These are phyloP conservation scores for Fusarium tuaranense DNA, from an alignment of 2,329 filamentous ascomycete species.

Conservation along the genomic window DNA sequence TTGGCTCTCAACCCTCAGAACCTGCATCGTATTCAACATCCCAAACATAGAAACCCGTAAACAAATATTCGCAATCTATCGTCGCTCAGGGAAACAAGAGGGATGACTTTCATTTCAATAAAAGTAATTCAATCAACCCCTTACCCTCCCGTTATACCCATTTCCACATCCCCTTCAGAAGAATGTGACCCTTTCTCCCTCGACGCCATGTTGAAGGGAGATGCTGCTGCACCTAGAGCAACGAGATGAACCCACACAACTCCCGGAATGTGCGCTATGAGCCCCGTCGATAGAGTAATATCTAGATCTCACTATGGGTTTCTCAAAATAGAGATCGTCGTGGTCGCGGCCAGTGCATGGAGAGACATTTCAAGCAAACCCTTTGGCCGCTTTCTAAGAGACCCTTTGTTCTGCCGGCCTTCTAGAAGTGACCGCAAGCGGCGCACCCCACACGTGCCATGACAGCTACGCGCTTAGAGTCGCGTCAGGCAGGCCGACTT, in stretches of 20 bases:
- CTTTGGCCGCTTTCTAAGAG: constrained; percentile 17
- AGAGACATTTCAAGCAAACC: constrained; percentile 25
- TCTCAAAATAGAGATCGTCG: constrained; percentile 15
- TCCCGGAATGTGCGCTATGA: constrained; percentile 22
- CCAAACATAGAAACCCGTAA: constrained; percentile 5
- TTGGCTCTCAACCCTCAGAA: background rate
- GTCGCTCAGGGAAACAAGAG: constrained; percentile 21
- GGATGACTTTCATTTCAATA: background rate
- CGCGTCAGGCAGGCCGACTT: constrained; percentile 24
- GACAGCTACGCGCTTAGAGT: constrained; percentile 31
- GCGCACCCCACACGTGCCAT: constrained; percentile 31
- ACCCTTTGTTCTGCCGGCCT: constrained; percentile 17
- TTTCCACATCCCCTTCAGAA: constrained; percentile 28
- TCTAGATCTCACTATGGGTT: constrained; percentile 1
- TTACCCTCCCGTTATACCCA: constrained; percentile 4
- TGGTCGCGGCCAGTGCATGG: constrained; percentile 16
- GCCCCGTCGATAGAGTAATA: constrained; percentile 3
- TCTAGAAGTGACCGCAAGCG: constrained; percentile 27
- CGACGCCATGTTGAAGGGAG: constrained; percentile 13
- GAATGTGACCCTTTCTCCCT: constrained; percentile 25
- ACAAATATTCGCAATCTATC: constrained; percentile 20
- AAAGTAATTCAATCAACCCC: constrained; percentile 1
- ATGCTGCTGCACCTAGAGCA: constrained; percentile 25
- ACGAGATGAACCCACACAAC: background rate
- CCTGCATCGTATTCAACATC: background rate